Base-by-base conservation (phyloP, 768 basidiomycete genomes). In the Rubroboletus satanas region DNA sequence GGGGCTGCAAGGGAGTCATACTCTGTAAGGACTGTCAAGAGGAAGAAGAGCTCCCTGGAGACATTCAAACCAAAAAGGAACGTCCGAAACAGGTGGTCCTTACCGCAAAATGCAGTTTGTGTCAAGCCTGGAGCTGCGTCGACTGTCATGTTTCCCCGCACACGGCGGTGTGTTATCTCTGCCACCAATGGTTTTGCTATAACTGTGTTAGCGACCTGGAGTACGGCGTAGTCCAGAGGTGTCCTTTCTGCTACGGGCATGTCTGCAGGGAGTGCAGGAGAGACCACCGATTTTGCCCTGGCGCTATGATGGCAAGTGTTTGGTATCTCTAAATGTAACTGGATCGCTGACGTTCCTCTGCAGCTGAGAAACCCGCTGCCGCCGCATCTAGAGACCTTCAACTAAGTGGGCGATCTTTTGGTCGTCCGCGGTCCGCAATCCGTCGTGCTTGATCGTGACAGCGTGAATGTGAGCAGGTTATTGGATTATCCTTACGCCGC, bases 1-100 rank as follows among this genome's bases (percentile, higher is more conserved):
- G 7, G 11, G 33, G 44, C 18, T 64, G 63, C 57, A 50, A 32
- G 9, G 57, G 52, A 0, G 42, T 21, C 26, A 23, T 39, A 33
- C 37, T 44, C 23, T 63, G 54, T n/a, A 18, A 32, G 0, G 15
- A 31, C 44, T 63, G 63, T 18, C 41, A 48, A 44, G 64, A 66
- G 8, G 52, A 62, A 8, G 63, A 54, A 5, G 35, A 21, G 5
- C 44, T 48, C 14, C 60, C 63, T 0, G 52, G 33, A 8, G 46
- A 44, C 4, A n/a, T 4, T 6, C 35, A 29, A n/a, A 17, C 7
- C 7, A 3, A 3, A 14, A 6, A 14, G 0, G 41, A 28, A 0
- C 52, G 4, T 7, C 41, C 52, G 23, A 47, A 33, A 1, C 23
- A 12, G 18, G 42, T 62, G 1, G 23, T 17, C n/a, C 36, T 66